A percentile compares a stretch with the other conserved stretches of the same genome.
These are phyloP conservation scores for Leptomonas pyrrhocoris DNA, from an alignment of 208 protist species.

Conservation along the genomic window DNA sequence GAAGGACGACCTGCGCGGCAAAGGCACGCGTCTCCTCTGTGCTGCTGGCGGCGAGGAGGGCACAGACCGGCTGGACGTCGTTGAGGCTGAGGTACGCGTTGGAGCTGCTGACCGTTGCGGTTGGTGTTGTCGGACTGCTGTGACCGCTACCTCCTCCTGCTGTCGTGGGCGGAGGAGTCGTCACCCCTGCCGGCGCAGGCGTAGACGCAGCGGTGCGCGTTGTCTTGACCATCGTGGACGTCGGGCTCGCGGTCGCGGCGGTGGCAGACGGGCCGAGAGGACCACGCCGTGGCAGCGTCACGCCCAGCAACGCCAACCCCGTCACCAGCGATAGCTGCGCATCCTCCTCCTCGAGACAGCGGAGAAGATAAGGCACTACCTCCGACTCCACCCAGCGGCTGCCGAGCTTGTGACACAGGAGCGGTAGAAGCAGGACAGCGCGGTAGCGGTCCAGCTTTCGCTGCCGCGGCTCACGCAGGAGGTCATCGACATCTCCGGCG, in stretches of 20 bases:
- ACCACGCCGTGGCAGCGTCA: conserved; percentile 35
- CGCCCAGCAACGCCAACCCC: conserved; percentile 57
- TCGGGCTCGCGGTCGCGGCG: neutral
- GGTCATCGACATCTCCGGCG: conserved; percentile 41
- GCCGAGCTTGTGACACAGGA: conserved; percentile 56
- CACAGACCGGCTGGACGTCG: conserved; percentile 49
- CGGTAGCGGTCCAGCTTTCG: conserved; percentile 51
- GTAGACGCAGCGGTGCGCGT: neutral
- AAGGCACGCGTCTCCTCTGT: conserved; percentile 57
- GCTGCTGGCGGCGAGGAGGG: conserved; percentile 45
- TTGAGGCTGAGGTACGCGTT: conserved; percentile 37
- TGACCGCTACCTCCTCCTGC: neutral
- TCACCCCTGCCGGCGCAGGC: neutral
- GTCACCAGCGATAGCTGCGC: conserved; percentile 58
- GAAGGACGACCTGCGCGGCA: conserved; percentile 68
- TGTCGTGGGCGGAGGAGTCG: neutral
- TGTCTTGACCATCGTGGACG: neutral
- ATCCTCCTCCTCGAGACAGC: conserved; percentile 82
- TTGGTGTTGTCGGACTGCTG: neutral
- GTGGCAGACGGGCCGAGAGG: neutral
- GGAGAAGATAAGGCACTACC: conserved; percentile 75
- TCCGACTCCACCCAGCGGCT: conserved; percentile 54
- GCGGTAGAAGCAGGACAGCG: conserved; percentile 65
- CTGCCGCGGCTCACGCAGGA: conserved; percentile 52
- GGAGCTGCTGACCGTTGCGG: neutral